Base-by-base conservation (phyloP, 1,284 basidiomycete species). In the Ganoderma leucocontextum region DNA sequence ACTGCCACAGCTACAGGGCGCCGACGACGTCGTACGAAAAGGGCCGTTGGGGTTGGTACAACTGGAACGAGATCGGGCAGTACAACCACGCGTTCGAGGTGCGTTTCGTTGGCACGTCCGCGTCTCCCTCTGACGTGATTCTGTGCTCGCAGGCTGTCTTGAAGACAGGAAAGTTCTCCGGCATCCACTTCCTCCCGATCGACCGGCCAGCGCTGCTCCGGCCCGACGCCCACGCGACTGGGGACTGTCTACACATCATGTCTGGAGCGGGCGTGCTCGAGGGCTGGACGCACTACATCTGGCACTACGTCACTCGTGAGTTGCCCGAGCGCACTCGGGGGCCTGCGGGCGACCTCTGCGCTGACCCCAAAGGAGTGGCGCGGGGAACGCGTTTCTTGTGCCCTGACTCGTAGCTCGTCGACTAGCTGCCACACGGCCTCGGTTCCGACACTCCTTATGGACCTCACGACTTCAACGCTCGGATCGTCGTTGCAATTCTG, bases 281-380 rank as follows among this genome's bases (percentile, higher is more conserved):
- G 77, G 88, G 89, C n/a, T 91, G 89, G 89, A 83, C 89, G 17
- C 86, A 89, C 69, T 91, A 90, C 69, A 87, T 91, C 68, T 90
- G 87, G 87, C 88, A 91, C 73, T 91, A 79, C 73, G 79, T 89
- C 68, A 85, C 84, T 29, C 76, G 75, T 65, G 83, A 84, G 74
- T 60, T 79, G 1, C 75, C 75, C 15, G 75, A 68, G 35, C 72
- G 41, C 41, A 41, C 42, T 44, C 8, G 17, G 4, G 42, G 42
- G 17, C 42, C 42, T 44, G 42, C 42, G 17, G 42, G 17, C 7
- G 42, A 44, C 8, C 42, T 44, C 42, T 44, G 42, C 19, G 42
- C 42, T 2, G 42, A 44, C 42, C 42, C 42, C 2, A n/a, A 19
- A 7, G 42, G 42, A 6, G 19, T n/a, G 17, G 19, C 42, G 42